These are phyloP conservation scores for Fusarium nelsonii DNA, from an alignment of 2,329 filamentous ascomycete genomes.

Conservation along the genomic window DNA sequence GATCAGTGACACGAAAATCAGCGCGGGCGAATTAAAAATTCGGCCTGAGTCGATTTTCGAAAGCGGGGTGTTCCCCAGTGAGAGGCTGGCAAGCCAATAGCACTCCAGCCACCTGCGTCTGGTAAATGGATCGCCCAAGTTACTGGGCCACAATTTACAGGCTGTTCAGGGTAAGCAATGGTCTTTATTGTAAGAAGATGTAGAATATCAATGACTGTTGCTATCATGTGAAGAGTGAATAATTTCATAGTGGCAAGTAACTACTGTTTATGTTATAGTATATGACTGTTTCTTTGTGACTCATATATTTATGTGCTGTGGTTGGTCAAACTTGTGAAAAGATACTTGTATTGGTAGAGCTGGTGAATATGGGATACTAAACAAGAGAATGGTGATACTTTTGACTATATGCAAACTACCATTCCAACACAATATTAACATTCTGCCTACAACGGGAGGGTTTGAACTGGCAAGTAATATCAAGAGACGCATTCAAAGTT, in stretches of 20 bases:
- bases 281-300: not conserved
- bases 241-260: no score
- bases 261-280: fast-evolving
- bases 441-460: no score
- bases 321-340: not conserved
- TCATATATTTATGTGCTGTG: not conserved
- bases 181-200: slow-evolving; percentile 2
- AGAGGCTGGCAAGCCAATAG: slow-evolving; percentile 3
- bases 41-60: slow-evolving; percentile 24
- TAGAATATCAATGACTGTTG: not conserved
- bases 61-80: slow-evolving; percentile 25
- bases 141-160: not conserved
- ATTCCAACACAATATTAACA: no score
- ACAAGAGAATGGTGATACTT: no score
- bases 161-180: slow-evolving; percentile 1
- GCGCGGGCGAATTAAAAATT: slow-evolving; percentile 40
- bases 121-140: not conserved
- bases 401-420: no score
- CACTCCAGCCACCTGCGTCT: not conserved
- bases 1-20: slow-evolving; percentile 41
- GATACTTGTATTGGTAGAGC: no score
- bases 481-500: no score
- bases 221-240: not conserved
- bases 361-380: not conserved
- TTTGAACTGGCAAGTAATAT: no score